Evolutionary conservation across 2,329 filamentous ascomycete species (phyloP).

Genomic region (Aspergillus neoniger): DNA sequence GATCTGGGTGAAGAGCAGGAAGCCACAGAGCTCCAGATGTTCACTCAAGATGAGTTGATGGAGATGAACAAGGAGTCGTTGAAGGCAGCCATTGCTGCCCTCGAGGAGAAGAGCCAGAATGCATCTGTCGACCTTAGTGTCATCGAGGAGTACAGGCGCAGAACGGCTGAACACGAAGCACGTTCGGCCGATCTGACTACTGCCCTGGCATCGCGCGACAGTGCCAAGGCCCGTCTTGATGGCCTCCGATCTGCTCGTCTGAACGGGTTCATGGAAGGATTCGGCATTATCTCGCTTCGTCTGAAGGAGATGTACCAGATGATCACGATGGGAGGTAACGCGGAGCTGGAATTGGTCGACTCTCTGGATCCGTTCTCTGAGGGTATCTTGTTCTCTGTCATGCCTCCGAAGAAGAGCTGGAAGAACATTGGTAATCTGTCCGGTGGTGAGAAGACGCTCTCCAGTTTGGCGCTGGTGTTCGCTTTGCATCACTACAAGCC

Average conservation of each 20-base stretch:
- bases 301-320: conserved; percentile 99
- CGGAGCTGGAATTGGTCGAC: conserved; percentile 95
- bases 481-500: conserved; percentile 97
- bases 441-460: conserved; percentile 96
- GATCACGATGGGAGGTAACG: conserved; percentile 99
- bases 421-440: conserved; percentile 97
- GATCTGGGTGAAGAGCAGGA: conserved; percentile 63
- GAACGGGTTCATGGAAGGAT: conserved; percentile 98
- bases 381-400: conserved; percentile 94
- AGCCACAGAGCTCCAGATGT: conserved; percentile 64
- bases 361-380: conserved; percentile 95
- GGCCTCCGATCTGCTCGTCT: conserved; percentile 86
- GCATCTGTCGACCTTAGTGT: conserved; percentile 87
- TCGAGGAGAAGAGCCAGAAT: conserved; percentile 78
- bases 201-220: conserved; percentile 76
- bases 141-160: conserved; percentile 81
- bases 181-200: conserved; percentile 81
- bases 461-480: conserved; percentile 92
- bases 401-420: conserved; percentile 99
- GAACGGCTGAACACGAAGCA: conserved; percentile 77
- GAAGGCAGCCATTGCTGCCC: conserved; percentile 64
- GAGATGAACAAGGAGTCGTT: conserved; percentile 65
- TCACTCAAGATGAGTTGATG: conserved; percentile 69
- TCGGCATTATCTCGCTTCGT: conserved; percentile 87
- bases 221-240: conserved; percentile 88